Percentiles rank a stretch among this genome's conserved stretches.
Evolutionary conservation across 305 asterid species (phyloP).

Genomic region (Fraxinus angustifolia): DNA sequence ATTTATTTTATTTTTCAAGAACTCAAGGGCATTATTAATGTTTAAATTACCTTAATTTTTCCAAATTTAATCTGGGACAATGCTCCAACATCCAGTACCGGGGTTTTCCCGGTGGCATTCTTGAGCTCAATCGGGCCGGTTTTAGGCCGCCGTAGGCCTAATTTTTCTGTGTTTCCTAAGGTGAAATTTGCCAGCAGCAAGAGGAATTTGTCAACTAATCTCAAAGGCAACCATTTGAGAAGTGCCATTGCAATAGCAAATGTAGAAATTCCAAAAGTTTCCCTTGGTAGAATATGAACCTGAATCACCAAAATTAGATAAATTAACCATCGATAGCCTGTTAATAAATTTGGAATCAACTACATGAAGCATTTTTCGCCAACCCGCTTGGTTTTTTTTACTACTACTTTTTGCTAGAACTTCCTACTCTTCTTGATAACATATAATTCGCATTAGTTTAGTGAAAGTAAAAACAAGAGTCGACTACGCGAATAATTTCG

Average conservation of each 20-base stretch:
- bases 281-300: conserved; percentile 88
- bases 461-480: neutral
- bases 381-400: neutral
- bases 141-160: conserved; percentile 82
- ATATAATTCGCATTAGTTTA: neutral
- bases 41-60: conserved; percentile 55
- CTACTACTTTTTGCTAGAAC: neutral
- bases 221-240: conserved; percentile 66
- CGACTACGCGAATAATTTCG: neutral
- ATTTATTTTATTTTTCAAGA: neutral
- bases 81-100: conserved; percentile 90
- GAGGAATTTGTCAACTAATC: conserved; percentile 66
- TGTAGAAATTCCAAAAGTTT: conserved; percentile 75
- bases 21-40: neutral
- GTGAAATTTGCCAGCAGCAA: conserved; percentile 47
- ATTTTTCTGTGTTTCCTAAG: conserved; percentile 54
- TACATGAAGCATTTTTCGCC: neutral
- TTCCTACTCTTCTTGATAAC: neutral
- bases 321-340: neutral
- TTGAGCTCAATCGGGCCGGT: conserved; percentile 87
- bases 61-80: conserved; percentile 62
- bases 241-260: conserved; percentile 67
- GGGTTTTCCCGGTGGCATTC: conserved; percentile 85
- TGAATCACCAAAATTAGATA: conserved; percentile 17
- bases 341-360: neutral